Conservation (phyloP, 306 rosid species). For the Trifolium pratense region DNA sequence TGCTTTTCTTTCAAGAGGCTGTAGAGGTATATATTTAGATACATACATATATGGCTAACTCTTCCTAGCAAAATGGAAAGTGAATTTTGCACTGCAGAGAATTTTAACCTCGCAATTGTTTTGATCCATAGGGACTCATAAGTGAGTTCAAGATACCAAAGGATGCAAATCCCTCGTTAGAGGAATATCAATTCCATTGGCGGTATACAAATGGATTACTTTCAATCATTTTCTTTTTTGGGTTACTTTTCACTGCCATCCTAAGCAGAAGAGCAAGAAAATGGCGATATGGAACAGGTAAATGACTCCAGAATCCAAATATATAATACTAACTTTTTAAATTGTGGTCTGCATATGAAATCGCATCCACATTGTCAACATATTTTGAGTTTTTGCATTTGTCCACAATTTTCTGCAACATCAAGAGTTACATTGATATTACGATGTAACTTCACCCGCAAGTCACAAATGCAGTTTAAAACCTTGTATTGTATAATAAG, state of each 20-base stretch:
- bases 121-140: constrained; percentile 66
- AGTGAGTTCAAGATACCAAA: constrained; percentile 67
- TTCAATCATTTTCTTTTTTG: constrained; percentile 66
- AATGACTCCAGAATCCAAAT: constrained; percentile 36
- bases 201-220: constrained; percentile 77
- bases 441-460: neutral
- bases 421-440: neutral
- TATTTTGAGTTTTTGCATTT: neutral
- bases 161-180: constrained; percentile 48
- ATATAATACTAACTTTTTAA: neutral
- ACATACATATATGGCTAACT: constrained; percentile 24
- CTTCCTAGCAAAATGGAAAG: constrained; percentile 32
- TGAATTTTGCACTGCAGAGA: neutral
- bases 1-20: constrained; percentile 88
- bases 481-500: neutral
- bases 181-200: constrained; percentile 67
- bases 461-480: neutral
- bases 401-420: neutral
- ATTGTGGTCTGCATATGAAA: neutral
- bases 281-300: constrained; percentile 90
- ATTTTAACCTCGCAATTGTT: constrained; percentile 32
- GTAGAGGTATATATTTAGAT: constrained; percentile 56
- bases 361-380: neutral
- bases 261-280: constrained; percentile 84
- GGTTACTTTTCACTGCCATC: constrained; percentile 65